Evolutionary conservation across 305 asterid genomes (phyloP).

Genomic region (Andrographis paniculata): DNA sequence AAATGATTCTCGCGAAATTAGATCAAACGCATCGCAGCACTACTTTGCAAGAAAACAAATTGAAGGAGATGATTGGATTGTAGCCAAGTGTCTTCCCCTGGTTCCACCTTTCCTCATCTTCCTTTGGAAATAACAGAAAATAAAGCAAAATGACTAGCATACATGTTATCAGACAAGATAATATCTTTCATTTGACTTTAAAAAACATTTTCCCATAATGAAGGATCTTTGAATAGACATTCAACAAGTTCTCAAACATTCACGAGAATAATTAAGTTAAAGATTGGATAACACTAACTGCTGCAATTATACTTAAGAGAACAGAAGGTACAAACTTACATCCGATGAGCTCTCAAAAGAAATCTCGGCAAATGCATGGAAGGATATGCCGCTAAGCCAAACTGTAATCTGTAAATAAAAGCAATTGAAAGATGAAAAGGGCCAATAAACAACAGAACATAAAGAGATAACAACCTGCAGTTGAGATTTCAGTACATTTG

Average conservation of each 20-base stretch:
- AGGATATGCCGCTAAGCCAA: conserved; percentile 82
- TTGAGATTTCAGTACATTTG: not conserved
- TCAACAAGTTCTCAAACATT: not conserved
- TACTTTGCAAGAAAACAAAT: conserved; percentile 11
- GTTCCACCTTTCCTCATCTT: conserved; percentile 5
- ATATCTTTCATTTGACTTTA: not conserved
- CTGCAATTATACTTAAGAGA: conserved; percentile 2
- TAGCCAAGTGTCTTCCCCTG: conserved; percentile 11
- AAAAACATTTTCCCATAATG: no score
- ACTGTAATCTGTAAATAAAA: conserved; percentile 51
- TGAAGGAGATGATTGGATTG: conserved; percentile 7
- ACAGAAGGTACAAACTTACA: conserved; percentile 45
- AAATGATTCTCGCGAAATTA: no score
- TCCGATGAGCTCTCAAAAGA: conserved; percentile 64
- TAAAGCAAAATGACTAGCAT: conserved; percentile 5
- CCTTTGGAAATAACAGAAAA: conserved; percentile 3
- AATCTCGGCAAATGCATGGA: conserved; percentile 82
- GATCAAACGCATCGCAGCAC: no score
- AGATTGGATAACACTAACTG: no score
- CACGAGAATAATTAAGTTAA: no score
- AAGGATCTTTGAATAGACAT: no score
- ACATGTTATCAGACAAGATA: conserved; percentile 2
- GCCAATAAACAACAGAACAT: not conserved
- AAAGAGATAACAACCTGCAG: not conserved
- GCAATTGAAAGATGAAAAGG: conserved; percentile 14